Evolutionary conservation across 2,329 filamentous ascomycete genomes (phyloP).

Genomic region (Claviceps pusilla): DNA sequence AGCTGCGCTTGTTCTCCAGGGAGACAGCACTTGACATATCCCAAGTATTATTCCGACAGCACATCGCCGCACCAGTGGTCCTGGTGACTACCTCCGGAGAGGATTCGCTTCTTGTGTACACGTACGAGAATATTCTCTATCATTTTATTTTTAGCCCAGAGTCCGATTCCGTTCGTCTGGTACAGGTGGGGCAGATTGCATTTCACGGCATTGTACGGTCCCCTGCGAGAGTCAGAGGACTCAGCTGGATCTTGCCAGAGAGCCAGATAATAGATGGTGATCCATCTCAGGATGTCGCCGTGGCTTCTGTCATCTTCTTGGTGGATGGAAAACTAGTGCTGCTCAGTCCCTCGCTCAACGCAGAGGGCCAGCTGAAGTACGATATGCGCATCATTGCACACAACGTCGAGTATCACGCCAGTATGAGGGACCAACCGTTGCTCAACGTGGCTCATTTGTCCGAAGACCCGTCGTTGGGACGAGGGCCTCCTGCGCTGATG

Average conservation of each 20-base stretch:
- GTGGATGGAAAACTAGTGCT: constrained; percentile 93
- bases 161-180: constrained; percentile 54
- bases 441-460: constrained; percentile 17
- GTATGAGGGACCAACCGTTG: constrained; percentile 70
- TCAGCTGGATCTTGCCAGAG: constrained; percentile 93
- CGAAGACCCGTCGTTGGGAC: constrained; percentile 12
- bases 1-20: constrained; percentile 84
- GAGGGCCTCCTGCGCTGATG: constrained; percentile 38
- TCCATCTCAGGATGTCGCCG: constrained; percentile 85
- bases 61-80: constrained; percentile 72
- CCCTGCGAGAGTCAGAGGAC: constrained; percentile 75
- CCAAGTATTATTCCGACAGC: constrained; percentile 60
- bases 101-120: constrained; percentile 91
- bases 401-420: constrained; percentile 87
- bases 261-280: constrained; percentile 80
- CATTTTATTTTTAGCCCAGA: constrained; percentile 78
- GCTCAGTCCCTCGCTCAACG: constrained; percentile 71
- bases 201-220: constrained; percentile 94
- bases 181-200: constrained; percentile 94
- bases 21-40: constrained; percentile 63
- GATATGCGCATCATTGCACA: constrained; percentile 96
- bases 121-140: constrained; percentile 87
- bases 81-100: constrained; percentile 79
- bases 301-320: constrained; percentile 87
- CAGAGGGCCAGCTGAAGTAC: constrained; percentile 78